Percentiles rank a stretch among this genome's conserved stretches.
Conservation (phyloP, 1,139 yeast species). For the Magnusiomyces ingens region DNA sequence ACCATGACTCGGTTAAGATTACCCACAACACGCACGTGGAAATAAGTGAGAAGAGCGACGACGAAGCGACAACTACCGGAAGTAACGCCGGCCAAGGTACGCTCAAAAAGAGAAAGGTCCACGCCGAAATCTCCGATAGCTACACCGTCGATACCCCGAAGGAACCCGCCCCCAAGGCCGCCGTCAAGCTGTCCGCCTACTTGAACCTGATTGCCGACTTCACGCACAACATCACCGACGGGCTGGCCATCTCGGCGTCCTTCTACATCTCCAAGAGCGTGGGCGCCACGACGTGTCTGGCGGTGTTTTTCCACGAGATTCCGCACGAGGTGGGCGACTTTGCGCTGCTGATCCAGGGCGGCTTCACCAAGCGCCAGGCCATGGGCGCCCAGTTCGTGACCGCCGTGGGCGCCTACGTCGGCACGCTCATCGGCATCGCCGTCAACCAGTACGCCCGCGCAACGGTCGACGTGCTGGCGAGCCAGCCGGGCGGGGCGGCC, state of each 20-base stretch:
- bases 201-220: slow-evolving; percentile 59
- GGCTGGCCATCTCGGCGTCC: slow-evolving; percentile 60
- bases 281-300: slow-evolving; percentile 59
- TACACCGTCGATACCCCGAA: slow-evolving; percentile 8
- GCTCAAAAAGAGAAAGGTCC: slow-evolving; percentile 9
- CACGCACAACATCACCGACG: slow-evolving; percentile 64
- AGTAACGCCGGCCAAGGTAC: slow-evolving; percentile 13
- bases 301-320: slow-evolving; percentile 63
- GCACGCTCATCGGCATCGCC: slow-evolving; percentile 54
- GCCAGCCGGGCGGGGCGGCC: slow-evolving; percentile 15
- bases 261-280: slow-evolving; percentile 50
- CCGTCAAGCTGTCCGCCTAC: slow-evolving; percentile 45
- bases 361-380: slow-evolving; percentile 55
- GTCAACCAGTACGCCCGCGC: slow-evolving; percentile 36
- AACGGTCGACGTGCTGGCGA: too few species aligned
- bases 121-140: slow-evolving; percentile 13
- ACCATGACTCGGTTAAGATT: slow-evolving; percentile 38
- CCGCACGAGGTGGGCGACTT: slow-evolving; percentile 75
- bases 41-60: slow-evolving; percentile 18
- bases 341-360: slow-evolving; percentile 58
- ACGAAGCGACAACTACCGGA: slow-evolving; percentile 18
- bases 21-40: slow-evolving; percentile 22
- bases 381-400: slow-evolving; percentile 57
- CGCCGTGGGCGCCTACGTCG: slow-evolving; percentile 54
- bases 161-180: slow-evolving; percentile 16